Conservation (phyloP, 352 stramenopile genomes). For the Plasmopara viticola region DNA sequence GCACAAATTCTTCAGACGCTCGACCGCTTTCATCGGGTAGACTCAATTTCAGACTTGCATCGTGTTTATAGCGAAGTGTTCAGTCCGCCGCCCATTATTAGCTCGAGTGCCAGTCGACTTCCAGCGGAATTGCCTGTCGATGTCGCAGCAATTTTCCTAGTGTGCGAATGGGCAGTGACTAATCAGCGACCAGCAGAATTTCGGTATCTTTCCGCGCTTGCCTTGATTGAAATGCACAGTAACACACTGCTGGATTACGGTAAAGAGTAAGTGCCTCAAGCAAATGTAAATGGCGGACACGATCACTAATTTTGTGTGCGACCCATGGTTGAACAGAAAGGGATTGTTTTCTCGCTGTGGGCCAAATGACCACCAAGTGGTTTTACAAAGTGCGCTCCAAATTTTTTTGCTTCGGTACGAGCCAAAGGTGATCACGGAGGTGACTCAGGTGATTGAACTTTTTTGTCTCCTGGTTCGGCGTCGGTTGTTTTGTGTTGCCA, state of each 20-base stretch:
- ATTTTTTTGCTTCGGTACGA: conserved; percentile 71
- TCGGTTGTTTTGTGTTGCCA: conserved; percentile 62
- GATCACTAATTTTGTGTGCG: conserved; percentile 6
- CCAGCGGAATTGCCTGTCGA: conserved; percentile 55
- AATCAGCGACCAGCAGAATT: conserved; percentile 76
- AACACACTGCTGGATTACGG: conserved; percentile 50
- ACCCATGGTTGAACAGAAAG: conserved; percentile 28
- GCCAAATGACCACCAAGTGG: conserved; percentile 49
- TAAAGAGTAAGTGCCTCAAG: conserved; percentile 39
- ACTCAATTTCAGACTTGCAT: conserved; percentile 60
- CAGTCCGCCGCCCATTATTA: conserved; percentile 33
- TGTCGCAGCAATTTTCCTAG: conserved; percentile 55
- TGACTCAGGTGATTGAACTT: conserved; percentile 76
- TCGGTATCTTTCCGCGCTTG: conserved; percentile 70
- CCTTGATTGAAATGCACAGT: conserved; percentile 80
- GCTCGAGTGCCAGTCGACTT: conserved; percentile 7
- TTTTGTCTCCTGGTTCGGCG: conserved; percentile 75
- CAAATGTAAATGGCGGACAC: neutral
- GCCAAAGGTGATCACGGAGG: conserved; percentile 66
- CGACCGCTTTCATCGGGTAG: conserved; percentile 73
- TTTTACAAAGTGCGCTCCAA: conserved; percentile 71
- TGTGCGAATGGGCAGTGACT: conserved; percentile 82
- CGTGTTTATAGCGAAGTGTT: conserved; percentile 76
- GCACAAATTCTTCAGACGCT: conserved; percentile 71
- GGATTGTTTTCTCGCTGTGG: conserved; percentile 31